Evolutionary conservation across 768 basidiomycete species (phyloP), one percentile per base, ranked within the genome.

Genomic region (Tremella yokohamensis): DNA sequence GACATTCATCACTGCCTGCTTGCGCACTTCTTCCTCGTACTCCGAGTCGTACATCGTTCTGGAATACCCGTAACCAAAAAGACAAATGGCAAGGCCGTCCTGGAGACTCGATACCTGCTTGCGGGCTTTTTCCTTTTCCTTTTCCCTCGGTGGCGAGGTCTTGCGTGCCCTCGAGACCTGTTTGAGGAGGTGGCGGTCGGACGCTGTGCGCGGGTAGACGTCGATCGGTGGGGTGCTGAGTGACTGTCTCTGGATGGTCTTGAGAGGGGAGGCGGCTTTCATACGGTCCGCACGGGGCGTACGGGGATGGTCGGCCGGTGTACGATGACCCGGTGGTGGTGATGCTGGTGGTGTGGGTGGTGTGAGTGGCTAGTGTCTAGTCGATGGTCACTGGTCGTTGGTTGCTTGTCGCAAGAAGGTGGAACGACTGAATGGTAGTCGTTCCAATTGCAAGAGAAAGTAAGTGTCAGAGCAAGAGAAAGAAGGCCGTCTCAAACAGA

Each of bases 1-100:
- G 58, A 74, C 75, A 39, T 48, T 55, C 75, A 76, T 76, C 25
- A 76, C 71, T 19, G 71, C 69, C 56, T 70, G 62, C 57, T 72
- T 70, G 52, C 71, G 40, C 9, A 69, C 39, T 40, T 72, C 68
- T 49, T 75, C 73, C 47, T 71, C 71, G 58, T 69, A 75, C 39
- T 62, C 63, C 19, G 54, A 18, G 54, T 70, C 70, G 47, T 64
- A 66, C 70, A 74, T 72, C 19, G 39, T 58, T 20, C 40, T 54
- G 15, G 57, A 54, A 22, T 24, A 37, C 38, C 56, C 44, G 19
- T 61, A 63, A 0, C 69, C 69, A 56, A 71, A 64, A 26, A 71
- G 49, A 57, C 69, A 71, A 47, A 71, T 66, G 1, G 69, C 66
- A 26, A 71, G 51, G 3, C 66, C 65, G 51, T 52, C 51, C 25